phyloP scores from a whole-genome alignment of 768 basidiomycete genomes.

The Tricholoma furcatifolium region DNA sequence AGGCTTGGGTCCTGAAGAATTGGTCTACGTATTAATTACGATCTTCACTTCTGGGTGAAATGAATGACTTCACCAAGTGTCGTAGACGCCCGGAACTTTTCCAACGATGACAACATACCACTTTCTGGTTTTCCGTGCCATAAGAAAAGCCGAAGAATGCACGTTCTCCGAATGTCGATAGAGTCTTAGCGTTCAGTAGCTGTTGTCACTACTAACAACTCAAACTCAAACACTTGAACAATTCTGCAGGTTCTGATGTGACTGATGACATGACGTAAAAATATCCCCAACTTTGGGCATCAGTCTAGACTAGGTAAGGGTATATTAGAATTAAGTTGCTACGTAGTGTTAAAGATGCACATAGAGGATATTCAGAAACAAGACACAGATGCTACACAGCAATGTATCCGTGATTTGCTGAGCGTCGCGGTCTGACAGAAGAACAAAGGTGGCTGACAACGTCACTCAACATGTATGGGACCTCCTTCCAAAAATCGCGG shows the following conservation, averaged over 20 bases:
- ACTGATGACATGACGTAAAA: too few relatives aligned
- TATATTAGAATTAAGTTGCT: neutral
- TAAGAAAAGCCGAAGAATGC: conserved; percentile 11
- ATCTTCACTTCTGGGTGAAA: neutral
- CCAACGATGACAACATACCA: conserved; percentile 45
- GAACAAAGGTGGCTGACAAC: conserved; percentile 78
- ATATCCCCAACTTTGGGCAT: too few relatives aligned
- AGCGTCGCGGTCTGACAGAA: conserved; percentile 62
- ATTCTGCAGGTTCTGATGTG: too few relatives aligned
- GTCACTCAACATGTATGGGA: conserved; percentile 82
- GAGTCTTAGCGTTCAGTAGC: too few relatives aligned
- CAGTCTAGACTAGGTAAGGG: neutral
- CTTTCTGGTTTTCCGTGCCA: conserved; percentile 30
- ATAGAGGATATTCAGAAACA: neutral
- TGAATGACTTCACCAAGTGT: conserved; percentile 30
- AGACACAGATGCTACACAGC: conserved; percentile 49
- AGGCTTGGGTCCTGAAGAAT: conserved; percentile 42
- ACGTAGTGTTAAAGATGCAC: neutral
- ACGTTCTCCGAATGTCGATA: neutral
- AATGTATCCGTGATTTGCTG: conserved; percentile 69
- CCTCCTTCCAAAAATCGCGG: conserved; percentile 88
- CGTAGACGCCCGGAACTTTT: conserved; percentile 36
- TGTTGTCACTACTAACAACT: too few relatives aligned
- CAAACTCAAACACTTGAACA: too few relatives aligned
- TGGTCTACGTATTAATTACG: neutral